Evolutionary conservation across 208 protist genomes (phyloP), one percentile per base, ranked within the genome.

Genomic region (Angomonas ambiguus): DNA sequence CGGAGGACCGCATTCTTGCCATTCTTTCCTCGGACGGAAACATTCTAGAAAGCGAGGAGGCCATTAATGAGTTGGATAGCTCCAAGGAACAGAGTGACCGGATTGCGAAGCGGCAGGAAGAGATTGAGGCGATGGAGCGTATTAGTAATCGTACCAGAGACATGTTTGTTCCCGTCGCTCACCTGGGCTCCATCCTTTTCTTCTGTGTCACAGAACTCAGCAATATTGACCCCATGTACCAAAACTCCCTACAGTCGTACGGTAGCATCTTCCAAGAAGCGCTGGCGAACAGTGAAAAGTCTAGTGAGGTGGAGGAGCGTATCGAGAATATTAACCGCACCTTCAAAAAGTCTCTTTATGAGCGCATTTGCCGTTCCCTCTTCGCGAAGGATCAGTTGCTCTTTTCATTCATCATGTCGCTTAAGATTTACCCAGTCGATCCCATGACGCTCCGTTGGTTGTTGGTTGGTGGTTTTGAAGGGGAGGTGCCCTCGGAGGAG

Each of bases 161-260:
- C 63, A 68, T 88, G 45, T 99, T 98, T 77, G 79, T 91, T 33
- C 94, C 95, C 0, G 97, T 98, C 22, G 98, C 98, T 2, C 87
- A 94, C 69, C 87, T 98, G 62, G 96, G 93, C 33, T 83, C 96
- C 3, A 85, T 96, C 22, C 82, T 99, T 30, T 99, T 98, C 83
- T 99, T 99, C 87, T 98, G 96, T 77, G 94, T 99, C 22, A 95
- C 96, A 24, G 97, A 99, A 79, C 82, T 99, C 49, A 83, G 92
- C 11, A 96, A 93, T 69, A 94, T 98, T 62, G 96, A 98, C 68
- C 94, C 94, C 31, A 99, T 99, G 97, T 99, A 99, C 71, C 95
- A 98, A 72, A 98, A 98, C 85, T 98, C 96, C 34, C 83, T 98
- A 22, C 87, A 88, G 68, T 97, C 97, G 75, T 99, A 99, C 78